Base-by-base conservation (phyloP, 2,329 filamentous ascomycete genomes). In the Diplodia intermedia region DNA sequence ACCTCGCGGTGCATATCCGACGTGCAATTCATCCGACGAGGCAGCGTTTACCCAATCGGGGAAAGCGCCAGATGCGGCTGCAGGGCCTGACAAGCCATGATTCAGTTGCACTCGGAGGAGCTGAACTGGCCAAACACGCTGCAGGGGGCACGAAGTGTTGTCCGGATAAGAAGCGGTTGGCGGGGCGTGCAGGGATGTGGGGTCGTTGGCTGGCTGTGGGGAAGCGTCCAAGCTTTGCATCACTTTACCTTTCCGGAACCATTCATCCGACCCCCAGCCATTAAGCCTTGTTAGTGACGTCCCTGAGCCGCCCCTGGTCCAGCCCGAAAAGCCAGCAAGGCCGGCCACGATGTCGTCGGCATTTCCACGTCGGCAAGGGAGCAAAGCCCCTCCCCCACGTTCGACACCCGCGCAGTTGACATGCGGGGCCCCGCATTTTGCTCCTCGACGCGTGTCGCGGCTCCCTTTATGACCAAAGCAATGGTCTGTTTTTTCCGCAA, bases 251-350 rank as follows among this genome's bases (percentile, higher is more conserved):
- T 15, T 47, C 60, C 60, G 43, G 47, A 23, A 36, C 29, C 18
- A 63, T 63, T 26, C 57, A 61, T 61, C 57, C 57, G 57, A 61
- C 23, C 33, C 23, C 12, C 55, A 60, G 40, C 18, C 56, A 20
- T 43, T 3, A 7, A 18, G 4, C 23, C 36, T 12, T 29, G 14
- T 8, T 23, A 36, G 12, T 12, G 14, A 18, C 18, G 40, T 36
- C 12, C 15, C n/a, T 20, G 1, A 33, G 15, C 15, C 57, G 26
- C 57, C 57, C 18, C 40, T 23, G 26, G 23, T 31, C 26, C 57
- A 61, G 56, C 55, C 20, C 15, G 3, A 36, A 36, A n/a, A 9
- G n/a, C n/a, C 15, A 49, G 15, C 31, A 6, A 65, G 4, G 43
- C 61, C 40, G 4, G 43, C 61, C 40, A 63, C 61, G 14, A 14